Evolutionary conservation across 116 monocot genomes (phyloP), one percentile per base, ranked within the genome.

Genomic region (Zostera marina): DNA sequence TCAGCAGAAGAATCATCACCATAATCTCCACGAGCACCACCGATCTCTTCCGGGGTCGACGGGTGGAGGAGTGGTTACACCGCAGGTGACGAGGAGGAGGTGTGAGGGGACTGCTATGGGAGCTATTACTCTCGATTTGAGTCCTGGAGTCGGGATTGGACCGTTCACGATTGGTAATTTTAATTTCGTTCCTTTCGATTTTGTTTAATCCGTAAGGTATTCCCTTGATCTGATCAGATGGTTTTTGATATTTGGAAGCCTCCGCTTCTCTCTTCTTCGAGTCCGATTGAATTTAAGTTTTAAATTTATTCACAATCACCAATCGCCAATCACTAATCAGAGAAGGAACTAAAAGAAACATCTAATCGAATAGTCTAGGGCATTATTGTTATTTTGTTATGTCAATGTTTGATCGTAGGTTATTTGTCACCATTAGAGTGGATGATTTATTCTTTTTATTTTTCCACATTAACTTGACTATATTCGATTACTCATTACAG

Each of bases 61-160:
- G 20, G 49, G 49, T 17, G 49, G 48, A 48, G 60, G 63, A 16
- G 71, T 42, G 38, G 53, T 57, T 56, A 63, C 8, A 59, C 68
- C 64, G 58, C 25, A 56, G 52, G 56, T 66, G 39, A 42, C 70
- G 67, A 72, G 83, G 61, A 71, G 83, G 77, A 66, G 92, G 66
- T 84, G 78, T 67, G 87, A 93, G 70, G 87, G 92, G 41, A 84
- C 79, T 64, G 88, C 93, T 70, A 88, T 93, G 93, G 93, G 88
- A 8, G 81, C 88, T 15, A 88, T 88, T 74, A 88, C 88, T 12
- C 84, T 93, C 75, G 93, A 93, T 67, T 77, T 93, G 54, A 79
- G 81, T 4, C 93, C 93, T 22, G 88, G 81, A 14, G 54, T 75
- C 44, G 88, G 93, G 21, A 70, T 93, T 41, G 93, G 88, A 7